phyloP scores from a whole-genome alignment of 2,329 filamentous ascomycete species.

The Fusarium annulatum region DNA sequence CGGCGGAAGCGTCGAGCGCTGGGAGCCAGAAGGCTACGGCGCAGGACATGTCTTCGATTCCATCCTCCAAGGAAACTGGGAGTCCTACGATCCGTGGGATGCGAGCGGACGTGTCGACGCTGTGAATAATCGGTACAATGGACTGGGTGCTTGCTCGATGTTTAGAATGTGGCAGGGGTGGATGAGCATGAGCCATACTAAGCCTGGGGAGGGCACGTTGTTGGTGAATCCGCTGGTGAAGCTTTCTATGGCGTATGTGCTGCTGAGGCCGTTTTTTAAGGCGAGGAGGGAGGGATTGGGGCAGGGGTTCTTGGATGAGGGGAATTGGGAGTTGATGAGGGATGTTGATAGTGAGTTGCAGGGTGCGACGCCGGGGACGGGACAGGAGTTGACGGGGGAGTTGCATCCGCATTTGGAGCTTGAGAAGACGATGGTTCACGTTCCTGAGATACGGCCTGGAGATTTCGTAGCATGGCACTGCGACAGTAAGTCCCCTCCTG shows the following conservation, averaged over 20 bases:
- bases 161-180: conserved; percentile 93
- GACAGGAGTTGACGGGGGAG: conserved; percentile 75
- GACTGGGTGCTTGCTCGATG: conserved; percentile 83
- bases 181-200: conserved; percentile 81
- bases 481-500: conserved; percentile 61
- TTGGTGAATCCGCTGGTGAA: conserved; percentile 82
- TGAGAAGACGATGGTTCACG: conserved; percentile 73
- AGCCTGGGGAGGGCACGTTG: conserved; percentile 80
- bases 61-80: conserved; percentile 81
- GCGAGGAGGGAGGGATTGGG: conserved; percentile 49
- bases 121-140: conserved; percentile 80
- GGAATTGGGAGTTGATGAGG: conserved; percentile 70
- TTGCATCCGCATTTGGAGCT: conserved; percentile 80
- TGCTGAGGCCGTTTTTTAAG: conserved; percentile 87
- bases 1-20: conserved; percentile 79
- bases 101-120: conserved; percentile 74
- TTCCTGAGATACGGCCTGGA: conserved; percentile 75
- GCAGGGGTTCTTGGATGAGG: conserved; percentile 57
- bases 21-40: conserved; percentile 77
- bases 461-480: conserved; percentile 90
- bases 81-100: conserved; percentile 86
- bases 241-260: conserved; percentile 80
- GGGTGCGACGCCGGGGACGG: conserved; percentile 75
- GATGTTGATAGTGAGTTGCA: conserved; percentile 71
- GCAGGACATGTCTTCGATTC: conserved; percentile 75